Base-by-base conservation (phyloP, 805 yeast species). In the Phaffomyces antillensis region DNA sequence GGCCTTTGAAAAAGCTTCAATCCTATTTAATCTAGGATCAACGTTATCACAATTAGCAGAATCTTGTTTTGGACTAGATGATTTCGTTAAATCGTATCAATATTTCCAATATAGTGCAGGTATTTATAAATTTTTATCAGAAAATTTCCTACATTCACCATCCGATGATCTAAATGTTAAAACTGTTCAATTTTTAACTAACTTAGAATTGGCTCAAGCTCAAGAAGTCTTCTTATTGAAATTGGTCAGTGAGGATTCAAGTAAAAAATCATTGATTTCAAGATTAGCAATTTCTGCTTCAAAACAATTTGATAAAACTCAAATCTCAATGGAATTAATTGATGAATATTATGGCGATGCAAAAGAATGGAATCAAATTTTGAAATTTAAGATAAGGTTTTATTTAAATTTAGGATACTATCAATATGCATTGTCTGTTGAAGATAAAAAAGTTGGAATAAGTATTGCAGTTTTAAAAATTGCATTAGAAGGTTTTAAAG, bases 131-230 rank as follows among this genome's bases (percentile, higher is more conserved):
- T 86, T 77, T 52, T 68, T 90, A 24, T 73, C 82, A 37, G 91
- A 85, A 52, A 86, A 84, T 62, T 91, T 91, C 63, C 66, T 89
- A 39, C 93, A 90, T 63, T 91, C 96, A 0, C 96, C 98, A 1
- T 78, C 89, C 5, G 68, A 73, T 6, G 99, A 91, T 62, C 66
- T 90, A 41, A 70, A 75, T 48, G 84, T 83, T 31, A 77, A 82
- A 20, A 79, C 87, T 0, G 77, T 86, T 10, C 71, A 72, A 36
- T 81, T 86, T 32, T 70, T 91, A 41, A 61, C 72, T 15, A 74
- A 73, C 51, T 61, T 90, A 44, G 79, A 83, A 77, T 67, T 88
- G 44, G 93, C 95, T 0, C 96, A 91, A 61, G 87, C 93, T 3
- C 96, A 90, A 59, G 96, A 93, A 52, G 74, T 84, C 7, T 90